Evolutionary conservation across 192 early-diverging fungal genomes (phyloP).

Genomic region (Podila verticillata): DNA sequence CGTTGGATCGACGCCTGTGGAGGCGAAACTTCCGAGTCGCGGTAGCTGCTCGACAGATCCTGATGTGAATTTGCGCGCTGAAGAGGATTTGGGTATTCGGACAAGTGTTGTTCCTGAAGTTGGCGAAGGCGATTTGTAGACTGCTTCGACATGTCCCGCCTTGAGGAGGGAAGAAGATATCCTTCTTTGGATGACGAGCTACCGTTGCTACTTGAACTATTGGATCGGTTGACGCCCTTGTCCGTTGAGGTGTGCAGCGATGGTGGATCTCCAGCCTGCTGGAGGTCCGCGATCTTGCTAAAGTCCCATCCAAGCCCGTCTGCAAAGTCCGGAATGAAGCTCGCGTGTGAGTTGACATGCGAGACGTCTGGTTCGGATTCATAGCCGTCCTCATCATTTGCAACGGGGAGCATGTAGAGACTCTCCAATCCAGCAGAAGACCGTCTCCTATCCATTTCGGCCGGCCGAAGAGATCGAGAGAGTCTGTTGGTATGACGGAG

Average conservation of each 20-base stretch:
- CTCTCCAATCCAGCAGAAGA: conserved; percentile 45
- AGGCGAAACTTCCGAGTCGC: background rate
- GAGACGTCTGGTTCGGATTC: conserved; percentile 39
- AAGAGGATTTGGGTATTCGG: background rate
- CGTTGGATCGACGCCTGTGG: background rate
- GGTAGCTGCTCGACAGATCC: background rate
- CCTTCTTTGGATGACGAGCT: conserved; percentile 10
- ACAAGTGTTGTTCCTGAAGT: conserved; percentile 6
- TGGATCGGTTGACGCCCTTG: conserved; percentile 24
- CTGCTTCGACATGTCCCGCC: background rate
- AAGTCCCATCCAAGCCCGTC: conserved; percentile 47
- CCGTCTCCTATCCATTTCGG: conserved; percentile 20
- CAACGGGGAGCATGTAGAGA: conserved; percentile 35
- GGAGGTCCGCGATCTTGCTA: conserved; percentile 26
- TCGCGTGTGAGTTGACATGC: conserved; percentile 12
- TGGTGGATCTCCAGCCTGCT: conserved; percentile 4
- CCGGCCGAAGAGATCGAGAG: conserved; percentile 18
- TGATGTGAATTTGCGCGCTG: conserved; percentile 2
- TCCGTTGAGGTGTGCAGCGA: background rate
- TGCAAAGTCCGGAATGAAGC: conserved; percentile 23
- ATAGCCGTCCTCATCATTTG: conserved; percentile 27
- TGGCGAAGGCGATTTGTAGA: background rate
- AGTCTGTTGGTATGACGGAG: conserved; percentile 21
- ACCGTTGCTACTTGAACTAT: conserved; percentile 30
- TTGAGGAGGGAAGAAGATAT: background rate